Conservation (phyloP, 345 rosid genomes). For the Mallotus nudiflorus region DNA sequence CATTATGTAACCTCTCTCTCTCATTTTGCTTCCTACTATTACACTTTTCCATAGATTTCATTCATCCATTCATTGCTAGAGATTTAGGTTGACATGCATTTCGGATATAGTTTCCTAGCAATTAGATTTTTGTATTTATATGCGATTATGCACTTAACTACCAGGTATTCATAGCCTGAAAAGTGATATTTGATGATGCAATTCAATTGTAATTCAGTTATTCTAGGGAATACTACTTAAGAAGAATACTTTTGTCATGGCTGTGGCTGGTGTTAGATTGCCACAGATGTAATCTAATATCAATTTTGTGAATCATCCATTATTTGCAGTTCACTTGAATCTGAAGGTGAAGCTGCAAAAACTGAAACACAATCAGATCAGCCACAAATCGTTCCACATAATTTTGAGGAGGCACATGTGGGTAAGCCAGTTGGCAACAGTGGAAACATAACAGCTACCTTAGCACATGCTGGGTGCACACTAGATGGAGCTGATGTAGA, state of each 20-base stretch:
- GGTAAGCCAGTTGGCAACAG: slow-evolving; percentile 38
- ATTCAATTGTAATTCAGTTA: slow-evolving; percentile 8
- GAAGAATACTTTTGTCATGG: background rate
- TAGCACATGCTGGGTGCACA: slow-evolving; percentile 81
- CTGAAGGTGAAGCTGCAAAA: slow-evolving; percentile 52
- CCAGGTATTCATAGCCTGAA: background rate
- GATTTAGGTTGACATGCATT: background rate
- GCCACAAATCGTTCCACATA: slow-evolving; percentile 27
- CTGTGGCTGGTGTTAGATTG: background rate
- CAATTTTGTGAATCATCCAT: slow-evolving; percentile 1
- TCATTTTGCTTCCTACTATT: background rate
- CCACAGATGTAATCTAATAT: background rate
- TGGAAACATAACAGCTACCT: slow-evolving; percentile 51
- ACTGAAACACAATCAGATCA: slow-evolving; percentile 46
- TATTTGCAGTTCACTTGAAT: slow-evolving; percentile 53
- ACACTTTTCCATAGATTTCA: background rate
- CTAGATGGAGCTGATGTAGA: slow-evolving; percentile 79
- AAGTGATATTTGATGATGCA: background rate
- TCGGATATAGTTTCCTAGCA: background rate
- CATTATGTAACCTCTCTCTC: background rate
- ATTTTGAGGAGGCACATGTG: slow-evolving; percentile 41
- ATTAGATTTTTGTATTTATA: too few species aligned
- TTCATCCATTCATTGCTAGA: background rate
- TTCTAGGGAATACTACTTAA: background rate
- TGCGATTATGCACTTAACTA: background rate